Conservation (phyloP, 2,329 filamentous ascomycete genomes). For the Ceratocystis harringtonii region DNA sequence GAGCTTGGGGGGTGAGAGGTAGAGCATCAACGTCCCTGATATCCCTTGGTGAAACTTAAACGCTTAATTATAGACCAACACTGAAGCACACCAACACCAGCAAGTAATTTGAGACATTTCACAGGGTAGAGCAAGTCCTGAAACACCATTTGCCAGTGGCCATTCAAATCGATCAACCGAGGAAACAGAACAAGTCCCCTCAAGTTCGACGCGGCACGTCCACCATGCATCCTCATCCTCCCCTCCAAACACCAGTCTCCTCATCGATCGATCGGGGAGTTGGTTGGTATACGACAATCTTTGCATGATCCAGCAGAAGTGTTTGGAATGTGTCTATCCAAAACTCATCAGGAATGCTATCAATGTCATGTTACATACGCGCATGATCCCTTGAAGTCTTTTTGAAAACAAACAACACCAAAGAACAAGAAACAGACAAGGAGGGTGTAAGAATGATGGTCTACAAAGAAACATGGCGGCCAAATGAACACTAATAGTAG, state of each 20-base stretch:
- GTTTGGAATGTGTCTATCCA: background rate
- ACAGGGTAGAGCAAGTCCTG: background rate
- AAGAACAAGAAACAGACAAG: background rate
- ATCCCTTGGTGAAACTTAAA: background rate
- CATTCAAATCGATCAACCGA: background rate
- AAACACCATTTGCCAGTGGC: background rate
- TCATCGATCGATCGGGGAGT: background rate
- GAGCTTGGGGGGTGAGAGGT: background rate
- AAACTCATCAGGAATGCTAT: background rate
- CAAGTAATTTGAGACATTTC: constrained; percentile 1
- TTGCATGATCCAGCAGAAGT: background rate
- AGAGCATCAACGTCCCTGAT: background rate
- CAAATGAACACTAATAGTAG: too few relatives aligned
- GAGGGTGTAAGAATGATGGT: background rate
- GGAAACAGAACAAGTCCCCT: background rate
- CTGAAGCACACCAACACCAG: background rate
- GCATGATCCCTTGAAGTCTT: background rate
- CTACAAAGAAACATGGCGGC: background rate
- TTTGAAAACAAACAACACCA: background rate
- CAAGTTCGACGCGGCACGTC: background rate
- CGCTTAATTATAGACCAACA: constrained; percentile 1
- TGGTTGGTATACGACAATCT: background rate
- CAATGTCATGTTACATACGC: constrained; percentile 1
- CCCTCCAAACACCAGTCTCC: background rate
- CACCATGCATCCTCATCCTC: background rate